Conservation (phyloP, 768 basidiomycete species). For the Xanthoconium purpureum region DNA sequence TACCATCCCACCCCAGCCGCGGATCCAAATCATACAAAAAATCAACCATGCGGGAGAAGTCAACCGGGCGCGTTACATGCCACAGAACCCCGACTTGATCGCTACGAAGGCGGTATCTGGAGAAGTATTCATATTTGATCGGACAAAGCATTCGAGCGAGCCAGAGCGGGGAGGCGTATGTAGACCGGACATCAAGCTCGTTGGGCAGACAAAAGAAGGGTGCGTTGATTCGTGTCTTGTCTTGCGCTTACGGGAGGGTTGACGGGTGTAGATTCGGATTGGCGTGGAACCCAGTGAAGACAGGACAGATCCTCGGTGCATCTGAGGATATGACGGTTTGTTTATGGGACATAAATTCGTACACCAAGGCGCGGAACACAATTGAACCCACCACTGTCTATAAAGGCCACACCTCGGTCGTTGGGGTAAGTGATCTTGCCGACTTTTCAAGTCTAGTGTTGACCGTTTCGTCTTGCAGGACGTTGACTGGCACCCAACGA, state of each 20-base stretch:
- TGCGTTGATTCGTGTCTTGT: constrained; percentile 37
- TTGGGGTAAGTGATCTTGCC: constrained; percentile 62
- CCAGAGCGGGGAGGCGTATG: constrained; percentile 82
- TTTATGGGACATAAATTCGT: constrained; percentile 93
- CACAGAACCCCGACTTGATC: constrained; percentile 95
- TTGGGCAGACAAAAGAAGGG: constrained; percentile 94
- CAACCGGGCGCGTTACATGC: constrained; percentile 98
- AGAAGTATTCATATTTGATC: constrained; percentile 91
- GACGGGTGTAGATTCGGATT: constrained; percentile 75
- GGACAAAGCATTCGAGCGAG: constrained; percentile 94
- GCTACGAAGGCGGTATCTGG: constrained; percentile 93
- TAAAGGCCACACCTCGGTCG: constrained; percentile 86
- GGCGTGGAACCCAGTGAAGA: constrained; percentile 84
- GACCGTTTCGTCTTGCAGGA: constrained; percentile 51
- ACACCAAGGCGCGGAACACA: constrained; percentile 69
- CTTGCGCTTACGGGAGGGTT: not conserved
- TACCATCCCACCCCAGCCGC: constrained; percentile 76
- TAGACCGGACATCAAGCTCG: constrained; percentile 86
- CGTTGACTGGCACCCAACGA: constrained; percentile 89
- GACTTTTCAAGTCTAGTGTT: not conserved
- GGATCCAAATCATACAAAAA: constrained; percentile 85
- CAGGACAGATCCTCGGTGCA: constrained; percentile 84
- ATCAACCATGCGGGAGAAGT: constrained; percentile 97
- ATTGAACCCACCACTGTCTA: constrained; percentile 86
- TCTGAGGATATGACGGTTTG: constrained; percentile 97